phyloP scores from a whole-genome alignment of 2,329 filamentous ascomycete species.

The Botrytis tulipae region DNA sequence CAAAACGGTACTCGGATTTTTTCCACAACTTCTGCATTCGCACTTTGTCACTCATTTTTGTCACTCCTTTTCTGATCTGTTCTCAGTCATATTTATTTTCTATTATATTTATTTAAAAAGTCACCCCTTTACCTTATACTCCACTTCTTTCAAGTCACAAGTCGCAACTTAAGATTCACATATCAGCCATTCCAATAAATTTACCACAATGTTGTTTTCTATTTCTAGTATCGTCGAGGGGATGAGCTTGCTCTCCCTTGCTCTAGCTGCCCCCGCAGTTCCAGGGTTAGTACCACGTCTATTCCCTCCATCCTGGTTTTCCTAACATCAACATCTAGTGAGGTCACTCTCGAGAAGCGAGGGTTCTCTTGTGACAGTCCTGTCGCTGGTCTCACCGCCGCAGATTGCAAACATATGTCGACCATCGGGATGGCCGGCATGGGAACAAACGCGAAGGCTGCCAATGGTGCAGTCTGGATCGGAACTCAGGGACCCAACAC shows the following conservation, averaged over 20 bases:
- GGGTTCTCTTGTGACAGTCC: constrained; percentile 16
- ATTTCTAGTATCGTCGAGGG: constrained; percentile 2
- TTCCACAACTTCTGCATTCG: constrained; percentile 4
- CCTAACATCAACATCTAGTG: background rate
- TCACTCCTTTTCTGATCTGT: constrained; percentile 3
- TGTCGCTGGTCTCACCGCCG: constrained; percentile 13
- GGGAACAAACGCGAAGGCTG: constrained; percentile 17
- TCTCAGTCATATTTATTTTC: background rate
- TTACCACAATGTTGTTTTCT: constrained; percentile 18
- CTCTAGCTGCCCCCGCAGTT: constrained; percentile 9
- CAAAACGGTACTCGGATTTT: background rate
- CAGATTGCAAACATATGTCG: constrained; percentile 23
- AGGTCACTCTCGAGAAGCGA: constrained; percentile 18
- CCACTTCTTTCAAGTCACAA: background rate
- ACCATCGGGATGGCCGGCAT: constrained; percentile 19
- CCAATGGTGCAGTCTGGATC: constrained; percentile 21
- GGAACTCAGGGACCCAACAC: constrained; percentile 22
- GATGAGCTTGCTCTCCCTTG: constrained; percentile 19
- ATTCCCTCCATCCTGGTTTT: background rate
- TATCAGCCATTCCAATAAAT: background rate
- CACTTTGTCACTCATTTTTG: constrained; percentile 1
- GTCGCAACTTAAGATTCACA: background rate
- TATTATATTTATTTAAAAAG: background rate
- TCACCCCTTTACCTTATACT: constrained; percentile 5
- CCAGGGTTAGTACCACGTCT: constrained; percentile 9